These are phyloP conservation scores for Suillus spraguei DNA, from an alignment of 768 basidiomycete genomes.

Conservation along the genomic window DNA sequence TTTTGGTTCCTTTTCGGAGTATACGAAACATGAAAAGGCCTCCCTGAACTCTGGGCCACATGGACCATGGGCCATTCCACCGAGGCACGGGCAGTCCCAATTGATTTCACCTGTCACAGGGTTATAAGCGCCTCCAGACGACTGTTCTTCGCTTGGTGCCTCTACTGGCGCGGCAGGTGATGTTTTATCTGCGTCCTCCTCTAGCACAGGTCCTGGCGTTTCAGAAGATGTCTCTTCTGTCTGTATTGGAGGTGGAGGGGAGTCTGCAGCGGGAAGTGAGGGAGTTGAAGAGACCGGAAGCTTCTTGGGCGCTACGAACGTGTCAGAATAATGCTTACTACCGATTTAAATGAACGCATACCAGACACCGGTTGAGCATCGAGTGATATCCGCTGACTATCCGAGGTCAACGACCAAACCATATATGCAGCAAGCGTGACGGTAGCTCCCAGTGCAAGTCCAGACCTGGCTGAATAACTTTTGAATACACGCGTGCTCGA, in stretches of 20 bases:
- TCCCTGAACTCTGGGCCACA: conserved; percentile 93
- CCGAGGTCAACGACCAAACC: conserved; percentile 48
- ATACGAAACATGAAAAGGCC: conserved; percentile 97
- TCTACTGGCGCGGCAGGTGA: conserved; percentile 12
- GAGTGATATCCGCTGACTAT: conserved; percentile 46
- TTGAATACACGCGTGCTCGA: conserved; percentile 24
- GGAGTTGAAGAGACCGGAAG: conserved; percentile 11
- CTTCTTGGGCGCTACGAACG: conserved; percentile 23
- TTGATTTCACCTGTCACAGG: conserved; percentile 99
- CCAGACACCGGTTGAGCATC: conserved; percentile 41
- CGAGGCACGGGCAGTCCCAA: conserved; percentile 99
- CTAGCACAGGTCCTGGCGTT: not conserved
- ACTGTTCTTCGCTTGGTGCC: conserved; percentile 26
- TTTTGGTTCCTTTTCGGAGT: conserved; percentile 93
- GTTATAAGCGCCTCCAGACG: conserved; percentile 72
- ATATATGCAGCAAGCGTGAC: conserved; percentile 47
- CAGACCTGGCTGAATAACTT: conserved; percentile 30
- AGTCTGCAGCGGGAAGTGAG: conserved; percentile 21
- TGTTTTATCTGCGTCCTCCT: conserved; percentile 15
- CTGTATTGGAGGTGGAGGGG: conserved; percentile 20
- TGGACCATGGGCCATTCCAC: conserved; percentile 97
- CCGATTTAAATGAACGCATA: conserved; percentile 18
- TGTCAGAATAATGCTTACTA: not conserved
- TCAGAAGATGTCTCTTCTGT: conserved; percentile 25
- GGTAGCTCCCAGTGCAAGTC: conserved; percentile 46